Base-by-base conservation (phyloP, 192 early-diverging fungal genomes). In the Bifiguratus adelaidae region DNA sequence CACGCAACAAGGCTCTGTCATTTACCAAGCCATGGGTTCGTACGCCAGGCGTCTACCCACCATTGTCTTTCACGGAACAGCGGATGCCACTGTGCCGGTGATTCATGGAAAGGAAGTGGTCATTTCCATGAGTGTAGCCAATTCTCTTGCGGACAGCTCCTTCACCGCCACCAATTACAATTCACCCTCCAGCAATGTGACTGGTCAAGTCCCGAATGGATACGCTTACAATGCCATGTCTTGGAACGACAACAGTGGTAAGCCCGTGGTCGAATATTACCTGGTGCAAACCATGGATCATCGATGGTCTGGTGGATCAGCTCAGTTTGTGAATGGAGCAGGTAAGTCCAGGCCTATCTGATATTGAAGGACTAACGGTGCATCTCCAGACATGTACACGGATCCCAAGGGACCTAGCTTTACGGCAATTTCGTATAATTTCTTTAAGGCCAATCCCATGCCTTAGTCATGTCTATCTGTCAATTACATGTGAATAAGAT, bases 41-140 rank as follows among this genome's bases (percentile, higher is more conserved):
- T n/a, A n/a, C n/a, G n/a, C n/a, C n/a, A n/a, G n/a, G n/a, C n/a
- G n/a, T n/a, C n/a, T n/a, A n/a, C n/a, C n/a, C n/a, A n/a, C n/a
- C n/a, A n/a, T 41, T 41, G 38, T 41, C 1, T 41, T 41, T 16
- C 38, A 41, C 22, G 38, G 38, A 41, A 41, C 38, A 2, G 38
- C 18, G 8, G 38, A 41, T 3, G 18, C 18, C 4, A 41, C 38
- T 41, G 38, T 41, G 18, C 22, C 18, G 18, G 18, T 21, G 7
- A 8, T 41, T 7, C 18, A 41, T 21, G 38, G 38, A 41, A 21
- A 41, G 18, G 18, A 41, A 41, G 38, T 41, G 18, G 38, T 41
- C 2, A 21, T 21, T 16, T 21, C 18, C 1, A 16, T 41, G 8
- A 21, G 18, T 7, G 38, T 21, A 18, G 18, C 38, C 18, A 41